Evolutionary conservation across 768 basidiomycete genomes (phyloP).

Genomic region (Suillus fuscotomentosus): DNA sequence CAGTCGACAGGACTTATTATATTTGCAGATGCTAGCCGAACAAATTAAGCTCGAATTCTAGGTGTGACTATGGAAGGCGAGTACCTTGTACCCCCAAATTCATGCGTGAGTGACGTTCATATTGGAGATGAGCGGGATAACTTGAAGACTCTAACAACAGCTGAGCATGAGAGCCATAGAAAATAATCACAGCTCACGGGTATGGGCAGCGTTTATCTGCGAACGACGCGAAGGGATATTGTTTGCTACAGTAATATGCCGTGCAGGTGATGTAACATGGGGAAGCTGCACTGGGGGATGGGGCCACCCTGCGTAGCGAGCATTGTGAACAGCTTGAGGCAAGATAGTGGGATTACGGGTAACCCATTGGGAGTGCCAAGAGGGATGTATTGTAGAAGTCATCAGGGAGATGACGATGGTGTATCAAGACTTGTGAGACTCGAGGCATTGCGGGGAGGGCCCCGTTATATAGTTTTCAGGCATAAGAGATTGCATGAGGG

Average conservation of each 20-base stretch:
- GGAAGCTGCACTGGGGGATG: background rate
- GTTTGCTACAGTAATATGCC: background rate
- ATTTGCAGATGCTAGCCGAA: background rate
- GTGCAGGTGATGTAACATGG: background rate
- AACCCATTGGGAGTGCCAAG: background rate
- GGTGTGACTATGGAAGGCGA: background rate
- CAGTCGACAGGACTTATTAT: background rate
- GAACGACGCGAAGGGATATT: background rate
- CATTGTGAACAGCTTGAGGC: background rate
- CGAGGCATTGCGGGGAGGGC: background rate
- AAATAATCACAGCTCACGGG: background rate
- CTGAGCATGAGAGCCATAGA: background rate
- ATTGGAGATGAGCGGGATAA: background rate
- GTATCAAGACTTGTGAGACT: background rate
- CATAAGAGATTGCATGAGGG: too few relatives aligned
- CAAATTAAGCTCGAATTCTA: background rate
- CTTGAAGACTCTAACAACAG: background rate
- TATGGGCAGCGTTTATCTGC: background rate
- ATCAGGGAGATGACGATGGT: background rate
- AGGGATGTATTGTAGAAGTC: background rate
- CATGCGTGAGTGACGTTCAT: too few relatives aligned
- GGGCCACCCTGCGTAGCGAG: slow-evolving; percentile 4
- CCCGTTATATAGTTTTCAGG: background rate
- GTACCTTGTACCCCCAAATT: background rate
- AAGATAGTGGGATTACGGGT: background rate